Evolutionary conservation across 192 early-diverging fungal genomes (phyloP).

Genomic region (Podochytrium sp.): DNA sequence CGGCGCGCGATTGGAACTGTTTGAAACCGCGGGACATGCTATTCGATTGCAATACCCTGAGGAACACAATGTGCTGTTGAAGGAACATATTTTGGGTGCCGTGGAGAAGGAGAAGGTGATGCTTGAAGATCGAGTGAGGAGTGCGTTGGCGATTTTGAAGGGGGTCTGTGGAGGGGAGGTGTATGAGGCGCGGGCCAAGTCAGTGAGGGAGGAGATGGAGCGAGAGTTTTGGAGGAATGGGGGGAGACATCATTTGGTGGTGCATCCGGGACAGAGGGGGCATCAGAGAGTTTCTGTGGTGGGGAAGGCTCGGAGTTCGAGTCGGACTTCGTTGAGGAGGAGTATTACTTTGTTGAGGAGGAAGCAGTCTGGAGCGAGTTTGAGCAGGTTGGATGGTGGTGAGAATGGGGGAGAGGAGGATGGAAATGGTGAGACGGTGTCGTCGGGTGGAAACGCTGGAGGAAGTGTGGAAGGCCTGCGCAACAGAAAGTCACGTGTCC

Average conservation of each 20-base stretch:
- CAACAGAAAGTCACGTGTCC: neutral
- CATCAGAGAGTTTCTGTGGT: neutral
- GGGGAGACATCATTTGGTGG: constrained; percentile 24
- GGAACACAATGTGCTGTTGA: constrained; percentile 26
- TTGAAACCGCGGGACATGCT: constrained; percentile 44
- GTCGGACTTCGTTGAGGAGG: neutral
- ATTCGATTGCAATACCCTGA: constrained; percentile 35
- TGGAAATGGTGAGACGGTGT: too few species aligned
- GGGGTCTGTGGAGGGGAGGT: constrained; percentile 1
- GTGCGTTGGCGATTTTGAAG: neutral
- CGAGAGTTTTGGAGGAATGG: constrained; percentile 24
- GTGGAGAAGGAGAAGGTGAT: constrained; percentile 13
- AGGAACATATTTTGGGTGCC: constrained; percentile 27
- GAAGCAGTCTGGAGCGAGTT: constrained; percentile 1
- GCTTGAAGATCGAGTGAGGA: constrained; percentile 6
- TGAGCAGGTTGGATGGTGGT: neutral
- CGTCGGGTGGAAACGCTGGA: too few species aligned
- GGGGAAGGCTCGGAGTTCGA: neutral
- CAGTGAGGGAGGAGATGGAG: constrained; percentile 16
- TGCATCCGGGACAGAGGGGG: neutral
- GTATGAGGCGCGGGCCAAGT: constrained; percentile 6
- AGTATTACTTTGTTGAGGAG: constrained; percentile 20
- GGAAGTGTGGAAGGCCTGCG: neutral
- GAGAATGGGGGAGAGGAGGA: neutral
- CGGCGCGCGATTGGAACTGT: constrained; percentile 35